Evolutionary conservation across 805 yeast species (phyloP).

Genomic region (Hanseniaspora singularis): DNA sequence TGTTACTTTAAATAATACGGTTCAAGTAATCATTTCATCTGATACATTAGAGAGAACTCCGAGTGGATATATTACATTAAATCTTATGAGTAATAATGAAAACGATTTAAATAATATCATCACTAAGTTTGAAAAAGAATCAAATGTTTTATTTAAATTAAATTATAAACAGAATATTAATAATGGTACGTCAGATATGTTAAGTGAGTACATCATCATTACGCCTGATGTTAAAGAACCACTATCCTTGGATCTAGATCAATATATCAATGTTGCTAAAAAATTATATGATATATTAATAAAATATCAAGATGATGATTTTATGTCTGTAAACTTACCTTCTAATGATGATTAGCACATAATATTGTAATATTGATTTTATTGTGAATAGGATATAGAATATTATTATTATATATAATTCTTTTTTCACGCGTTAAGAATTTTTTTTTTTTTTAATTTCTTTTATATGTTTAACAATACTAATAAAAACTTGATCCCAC

Average conservation of each 20-base stretch:
- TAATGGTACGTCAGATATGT: too few relatives aligned
- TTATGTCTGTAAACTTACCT: conserved; percentile 11
- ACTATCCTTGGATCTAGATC: conserved; percentile 6
- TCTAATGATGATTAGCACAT: conserved; percentile 7
- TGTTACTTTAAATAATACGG: background rate
- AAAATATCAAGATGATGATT: background rate
- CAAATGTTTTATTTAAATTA: background rate
- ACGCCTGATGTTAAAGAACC: conserved; percentile 8
- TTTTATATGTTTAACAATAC: too few relatives aligned
- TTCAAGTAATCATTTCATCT: background rate
- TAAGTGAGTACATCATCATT: background rate
- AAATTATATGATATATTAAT: background rate
- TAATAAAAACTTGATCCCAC: too few relatives aligned
- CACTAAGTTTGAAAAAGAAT: background rate
- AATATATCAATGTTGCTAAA: conserved; percentile 1
- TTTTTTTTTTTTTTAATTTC: background rate
- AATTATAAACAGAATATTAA: background rate
- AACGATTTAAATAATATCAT: background rate
- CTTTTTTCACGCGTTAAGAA: too few relatives aligned
- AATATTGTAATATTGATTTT: background rate
- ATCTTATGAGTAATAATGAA: background rate
- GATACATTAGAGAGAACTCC: conserved; percentile 2
- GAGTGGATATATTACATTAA: background rate
- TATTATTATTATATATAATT: too few relatives aligned
- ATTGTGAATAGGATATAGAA: too few relatives aligned